Percentiles rank a stretch among this genome's conserved stretches.
Evolutionary conservation across 2,329 filamentous ascomycete species (phyloP).

Genomic region (Geosmithia putterillii): DNA sequence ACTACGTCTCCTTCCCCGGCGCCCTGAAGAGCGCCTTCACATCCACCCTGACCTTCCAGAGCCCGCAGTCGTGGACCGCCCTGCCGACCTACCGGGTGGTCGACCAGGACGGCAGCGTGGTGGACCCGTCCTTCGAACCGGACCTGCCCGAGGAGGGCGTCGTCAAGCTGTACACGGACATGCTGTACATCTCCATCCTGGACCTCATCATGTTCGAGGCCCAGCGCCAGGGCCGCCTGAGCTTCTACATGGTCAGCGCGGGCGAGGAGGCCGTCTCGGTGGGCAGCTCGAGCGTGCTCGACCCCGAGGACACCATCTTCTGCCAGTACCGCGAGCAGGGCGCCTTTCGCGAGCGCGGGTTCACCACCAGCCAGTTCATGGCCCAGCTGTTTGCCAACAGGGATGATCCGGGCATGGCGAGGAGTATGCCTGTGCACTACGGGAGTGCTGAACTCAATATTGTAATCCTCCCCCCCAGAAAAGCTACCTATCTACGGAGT

Average conservation of each 20-base stretch:
- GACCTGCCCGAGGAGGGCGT: slow-evolving; percentile 55
- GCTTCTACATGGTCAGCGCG: slow-evolving; percentile 95
- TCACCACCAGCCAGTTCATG: slow-evolving; percentile 84
- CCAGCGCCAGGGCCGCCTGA: slow-evolving; percentile 83
- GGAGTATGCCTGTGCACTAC: slow-evolving; percentile 98
- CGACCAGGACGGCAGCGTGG: slow-evolving; percentile 73
- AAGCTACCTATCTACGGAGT: too few species aligned
- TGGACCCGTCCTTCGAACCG: slow-evolving; percentile 59
- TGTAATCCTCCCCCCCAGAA: too few species aligned
- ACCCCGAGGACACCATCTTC: slow-evolving; percentile 81
- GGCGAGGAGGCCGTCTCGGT: slow-evolving; percentile 92
- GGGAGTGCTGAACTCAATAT: slow-evolving; percentile 76
- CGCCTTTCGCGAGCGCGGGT: slow-evolving; percentile 81
- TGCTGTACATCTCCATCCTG: slow-evolving; percentile 69
- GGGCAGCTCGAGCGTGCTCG: slow-evolving; percentile 72
- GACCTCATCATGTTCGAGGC: slow-evolving; percentile 97
- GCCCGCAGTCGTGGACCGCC: slow-evolving; percentile 57
- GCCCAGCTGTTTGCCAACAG: slow-evolving; percentile 83
- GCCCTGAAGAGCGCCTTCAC: slow-evolving; percentile 92
- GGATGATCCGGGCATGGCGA: slow-evolving; percentile 65
- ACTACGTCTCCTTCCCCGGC: slow-evolving; percentile 70
- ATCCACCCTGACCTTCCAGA: slow-evolving; percentile 62
- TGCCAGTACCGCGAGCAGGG: slow-evolving; percentile 92
- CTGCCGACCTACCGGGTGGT: slow-evolving; percentile 88
- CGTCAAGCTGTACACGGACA: slow-evolving; percentile 49